A percentile compares a stretch with the other conserved stretches of the same genome.
These are phyloP conservation scores for Nasturtium officinale DNA, from an alignment of 345 rosid genomes.

Conservation along the genomic window DNA sequence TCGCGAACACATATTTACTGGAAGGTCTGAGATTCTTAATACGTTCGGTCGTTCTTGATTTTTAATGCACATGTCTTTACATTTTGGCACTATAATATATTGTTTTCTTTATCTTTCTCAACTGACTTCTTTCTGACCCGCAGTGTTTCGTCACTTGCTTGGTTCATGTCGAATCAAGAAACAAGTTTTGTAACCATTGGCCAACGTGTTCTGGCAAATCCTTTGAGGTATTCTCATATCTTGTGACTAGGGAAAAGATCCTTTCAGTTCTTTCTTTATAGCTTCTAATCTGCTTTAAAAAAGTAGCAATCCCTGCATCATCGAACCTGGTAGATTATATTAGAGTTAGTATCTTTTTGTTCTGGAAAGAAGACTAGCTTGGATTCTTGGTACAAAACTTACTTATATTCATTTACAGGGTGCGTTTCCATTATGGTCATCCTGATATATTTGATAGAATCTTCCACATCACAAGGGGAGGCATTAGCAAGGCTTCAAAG, in stretches of 20 bases:
- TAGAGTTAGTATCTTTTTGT: conserved; percentile 4
- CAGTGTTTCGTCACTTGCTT: conserved; percentile 99
- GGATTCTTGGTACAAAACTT: conserved; percentile 17
- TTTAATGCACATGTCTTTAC: neutral
- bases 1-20: conserved; percentile 97
- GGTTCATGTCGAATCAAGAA: conserved; percentile 99
- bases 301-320: conserved; percentile 13
- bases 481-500: conserved; percentile 97
- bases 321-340: neutral
- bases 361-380: conserved; percentile 24
- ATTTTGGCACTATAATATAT: conserved; percentile 16
- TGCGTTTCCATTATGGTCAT: conserved; percentile 98
- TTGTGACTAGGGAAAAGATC: conserved; percentile 13
- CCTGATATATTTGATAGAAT: conserved; percentile 96
- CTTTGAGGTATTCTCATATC: conserved; percentile 65
- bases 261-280: conserved; percentile 19
- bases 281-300: conserved; percentile 15
- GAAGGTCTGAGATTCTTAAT: conserved; percentile 60
- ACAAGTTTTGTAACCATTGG: conserved; percentile 95
- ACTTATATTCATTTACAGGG: conserved; percentile 56
- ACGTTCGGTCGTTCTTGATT: conserved; percentile 15
- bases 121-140: conserved; percentile 32
- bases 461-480: conserved; percentile 97
- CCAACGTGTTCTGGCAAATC: conserved; percentile 93
- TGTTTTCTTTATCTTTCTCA: neutral